Evolutionary conservation across 331 rosid species (phyloP).

Genomic region (Cydonia oblonga): DNA sequence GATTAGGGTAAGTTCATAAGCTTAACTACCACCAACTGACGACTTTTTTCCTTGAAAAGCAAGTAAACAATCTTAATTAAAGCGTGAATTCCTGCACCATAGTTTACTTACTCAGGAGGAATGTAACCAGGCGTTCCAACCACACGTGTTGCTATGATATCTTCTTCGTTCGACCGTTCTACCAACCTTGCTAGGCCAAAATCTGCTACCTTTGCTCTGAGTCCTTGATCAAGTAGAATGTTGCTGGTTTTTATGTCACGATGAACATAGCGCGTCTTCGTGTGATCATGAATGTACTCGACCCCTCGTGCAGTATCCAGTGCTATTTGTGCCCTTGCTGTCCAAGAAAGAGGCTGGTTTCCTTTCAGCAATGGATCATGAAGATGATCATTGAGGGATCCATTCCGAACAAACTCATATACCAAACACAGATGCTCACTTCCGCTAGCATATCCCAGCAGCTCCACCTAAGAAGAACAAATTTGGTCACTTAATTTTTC

Average conservation of each 20-base stretch:
- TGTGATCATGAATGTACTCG: constrained; percentile 18
- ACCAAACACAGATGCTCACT: constrained; percentile 4
- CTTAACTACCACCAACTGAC: neutral
- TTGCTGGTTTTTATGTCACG: constrained; percentile 20
- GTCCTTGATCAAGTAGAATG: constrained; percentile 12
- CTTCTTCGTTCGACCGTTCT: constrained; percentile 3
- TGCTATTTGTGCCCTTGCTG: constrained; percentile 12
- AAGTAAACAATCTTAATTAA: too few species aligned
- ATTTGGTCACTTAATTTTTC: neutral
- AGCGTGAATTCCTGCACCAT: too few species aligned
- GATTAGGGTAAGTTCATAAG: neutral
- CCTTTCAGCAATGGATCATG: constrained; percentile 17
- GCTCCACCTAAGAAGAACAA: constrained; percentile 3
- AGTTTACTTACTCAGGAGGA: constrained; percentile 11
- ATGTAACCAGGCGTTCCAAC: constrained; percentile 15
- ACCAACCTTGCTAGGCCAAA: constrained; percentile 15
- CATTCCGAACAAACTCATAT: constrained; percentile 10
- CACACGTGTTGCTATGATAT: constrained; percentile 2
- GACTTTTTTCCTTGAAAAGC: neutral
- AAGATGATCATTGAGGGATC: constrained; percentile 17
- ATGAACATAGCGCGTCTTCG: constrained; percentile 6
- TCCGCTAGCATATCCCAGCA: constrained; percentile 14
- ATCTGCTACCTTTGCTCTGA: constrained; percentile 21
- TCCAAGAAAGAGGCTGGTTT: constrained; percentile 12
- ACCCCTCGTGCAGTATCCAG: constrained; percentile 14